Evolutionary conservation across 2,329 filamentous ascomycete genomes (phyloP), one percentile per base, ranked within the genome.

Genomic region (Claviceps citrina): DNA sequence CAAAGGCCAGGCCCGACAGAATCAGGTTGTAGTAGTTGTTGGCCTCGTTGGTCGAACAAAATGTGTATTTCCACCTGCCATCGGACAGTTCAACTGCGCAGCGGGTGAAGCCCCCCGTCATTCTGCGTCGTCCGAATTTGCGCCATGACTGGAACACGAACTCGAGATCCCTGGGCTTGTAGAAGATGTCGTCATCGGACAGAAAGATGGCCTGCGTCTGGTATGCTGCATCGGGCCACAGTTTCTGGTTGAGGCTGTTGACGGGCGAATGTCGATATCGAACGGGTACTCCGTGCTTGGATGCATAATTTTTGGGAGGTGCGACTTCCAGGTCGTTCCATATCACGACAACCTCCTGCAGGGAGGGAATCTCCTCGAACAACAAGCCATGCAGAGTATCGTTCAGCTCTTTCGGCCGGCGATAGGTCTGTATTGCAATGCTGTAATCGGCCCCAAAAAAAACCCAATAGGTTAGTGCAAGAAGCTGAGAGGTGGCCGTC

Each of bases 91-190:
- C 8, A 10, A 38, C 20, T 5, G 53, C 48, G 43, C 60, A 63
- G n/a, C 60, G 59, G 4, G 59, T 51, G 8, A 63, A 53, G 2
- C 57, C 59, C 1, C 60, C 60, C 0, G 53, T 52, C 30, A 63
- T 46, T 15, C 59, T 48, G 37, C 56, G 43, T 22, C 47, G 53
- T 27, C 60, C 60, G 31, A 59, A 60, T 41, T 58, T 54, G 45
- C 60, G 59, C 60, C 60, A 63, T 12, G 54, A 49, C 38, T 63
- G 59, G 39, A 63, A 63, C 18, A 54, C 57, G n/a, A 60, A 63
- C 10, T 63, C 60, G 13, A 63, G 53, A 34, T 63, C 60, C 3
- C 46, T 41, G 16, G 60, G 60, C 22, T 53, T 49, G 47, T 59
- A 63, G 46, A 57, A 61, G 15, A 62, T 57, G 41, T 63, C 60